Conservation (phyloP, 169 alveolate species). For the Plasmodium cynomolgi region DNA sequence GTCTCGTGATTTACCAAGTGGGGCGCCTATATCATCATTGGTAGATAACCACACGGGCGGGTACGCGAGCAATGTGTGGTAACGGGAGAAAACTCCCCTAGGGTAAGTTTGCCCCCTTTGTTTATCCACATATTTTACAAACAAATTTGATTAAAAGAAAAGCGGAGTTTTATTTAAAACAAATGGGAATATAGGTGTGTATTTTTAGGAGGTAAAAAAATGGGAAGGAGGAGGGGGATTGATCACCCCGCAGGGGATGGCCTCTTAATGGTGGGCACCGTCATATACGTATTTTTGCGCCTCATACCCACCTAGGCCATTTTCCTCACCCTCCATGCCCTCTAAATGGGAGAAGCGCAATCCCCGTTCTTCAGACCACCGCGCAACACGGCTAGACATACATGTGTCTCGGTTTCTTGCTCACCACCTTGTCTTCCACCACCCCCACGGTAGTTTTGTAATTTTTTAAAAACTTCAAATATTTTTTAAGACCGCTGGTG, state of each 20-base stretch:
- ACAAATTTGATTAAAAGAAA: not conserved
- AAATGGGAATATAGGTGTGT: not conserved
- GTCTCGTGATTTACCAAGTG: not conserved
- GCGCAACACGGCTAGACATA: slow-evolving; percentile 18
- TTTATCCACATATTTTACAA: not conserved
- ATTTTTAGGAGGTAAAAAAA: not conserved
- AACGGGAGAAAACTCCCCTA: not conserved
- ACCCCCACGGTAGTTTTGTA: slow-evolving; percentile 6
- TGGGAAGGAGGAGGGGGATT: not conserved
- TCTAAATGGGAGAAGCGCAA: not conserved
- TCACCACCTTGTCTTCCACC: not conserved
- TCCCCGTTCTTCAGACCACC: not conserved
- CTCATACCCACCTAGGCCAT: not conserved
- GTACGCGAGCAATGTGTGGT: not conserved
- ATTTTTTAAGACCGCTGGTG: slow-evolving; percentile 26
- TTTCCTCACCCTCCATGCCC: not conserved
- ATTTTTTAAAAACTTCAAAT: slow-evolving; percentile 41
- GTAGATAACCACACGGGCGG: not conserved
- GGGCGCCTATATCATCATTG: not conserved
- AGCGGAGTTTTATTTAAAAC: not conserved
- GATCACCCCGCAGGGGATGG: not conserved
- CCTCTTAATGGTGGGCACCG: not conserved
- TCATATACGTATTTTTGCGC: too few species aligned
- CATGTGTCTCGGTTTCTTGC: slow-evolving; percentile 12
- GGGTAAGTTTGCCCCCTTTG: not conserved